Base-by-base conservation (phyloP, 208 protist species). In the Angomonas ambiguus region DNA sequence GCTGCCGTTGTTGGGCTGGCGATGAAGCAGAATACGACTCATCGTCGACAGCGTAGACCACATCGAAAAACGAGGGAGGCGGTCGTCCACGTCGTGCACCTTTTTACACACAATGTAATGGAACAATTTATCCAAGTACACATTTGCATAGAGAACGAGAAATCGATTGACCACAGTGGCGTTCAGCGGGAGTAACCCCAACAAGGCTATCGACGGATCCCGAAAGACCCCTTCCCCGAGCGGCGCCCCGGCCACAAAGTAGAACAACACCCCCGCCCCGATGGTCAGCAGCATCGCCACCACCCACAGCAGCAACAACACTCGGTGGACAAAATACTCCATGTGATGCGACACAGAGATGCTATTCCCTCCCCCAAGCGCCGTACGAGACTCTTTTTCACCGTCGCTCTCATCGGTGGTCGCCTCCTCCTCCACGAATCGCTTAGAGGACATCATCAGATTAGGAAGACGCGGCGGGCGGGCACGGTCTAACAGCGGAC, bases 341-440 rank as follows among this genome's bases (percentile, higher is more conserved):
- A 93, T 93, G 65, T 91, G 83, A 27, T 91, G 76, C 20, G 86
- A 80, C 13, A 93, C 85, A 28, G 87, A 92, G 42, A 80, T 88
- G 49, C 79, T 84, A 74, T 92, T 87, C 58, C 83, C 80, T 18
- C 81, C 77, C 33, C 75, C 82, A 0, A 82, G 60, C 27, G 83
- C 77, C 5, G 74, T 85, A 45, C 86, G 82, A 34, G 82, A 76
- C 42, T 93, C 87, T 10, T 76, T 72, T 65, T 95, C 90, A 30
- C 79, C 31, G 60, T 95, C 90, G 65, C 90, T 95, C 18, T 85
- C 82, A 71, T 93, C 87, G 1, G 87, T 93, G 16, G 90, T 89
- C 22, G 64, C 83, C 33, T 93, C 84, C 58, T 91, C 81, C 65
- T 91, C 83, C 24, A 80, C 69, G n/a, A 88, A 79, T 18, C 56